Conservation (phyloP, 2,329 filamentous ascomycete genomes). For the Chaetomiaceae sp. region DNA sequence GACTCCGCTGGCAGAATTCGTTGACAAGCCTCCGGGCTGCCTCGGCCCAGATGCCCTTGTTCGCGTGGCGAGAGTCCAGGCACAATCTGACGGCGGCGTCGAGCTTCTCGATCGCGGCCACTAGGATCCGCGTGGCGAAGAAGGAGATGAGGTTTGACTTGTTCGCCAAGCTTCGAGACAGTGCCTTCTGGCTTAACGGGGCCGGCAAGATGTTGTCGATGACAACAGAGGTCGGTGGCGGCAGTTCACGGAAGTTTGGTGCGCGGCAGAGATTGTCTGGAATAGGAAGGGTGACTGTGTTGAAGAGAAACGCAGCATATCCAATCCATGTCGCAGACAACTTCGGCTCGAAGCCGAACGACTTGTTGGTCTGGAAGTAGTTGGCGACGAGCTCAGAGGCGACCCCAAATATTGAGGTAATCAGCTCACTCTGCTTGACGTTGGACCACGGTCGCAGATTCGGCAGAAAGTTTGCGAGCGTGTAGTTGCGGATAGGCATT, state of each 20-base stretch:
- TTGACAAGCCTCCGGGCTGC: conserved; percentile 61
- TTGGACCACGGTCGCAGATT: conserved; percentile 78
- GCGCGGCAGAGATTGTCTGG: conserved; percentile 66
- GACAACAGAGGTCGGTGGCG: conserved; percentile 71
- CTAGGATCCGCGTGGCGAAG: conserved; percentile 74
- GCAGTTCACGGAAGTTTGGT: conserved; percentile 55
- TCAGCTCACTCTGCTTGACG: conserved; percentile 71
- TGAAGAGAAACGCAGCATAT: conserved; percentile 83
- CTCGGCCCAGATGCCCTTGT: conserved; percentile 57
- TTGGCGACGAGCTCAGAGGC: conserved; percentile 83
- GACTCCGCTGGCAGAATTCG: conserved; percentile 72
- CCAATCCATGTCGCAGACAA: conserved; percentile 91
- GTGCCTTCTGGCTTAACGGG: conserved; percentile 71
- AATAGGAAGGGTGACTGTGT: conserved; percentile 66
- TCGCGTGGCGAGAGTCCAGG: conserved; percentile 36
- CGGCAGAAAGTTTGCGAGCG: conserved; percentile 71
- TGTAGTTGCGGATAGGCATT: conserved; percentile 71
- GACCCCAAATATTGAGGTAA: conserved; percentile 70
- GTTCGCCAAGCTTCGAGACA: conserved; percentile 72
- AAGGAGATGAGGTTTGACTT: conserved; percentile 75
- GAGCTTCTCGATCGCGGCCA: conserved; percentile 74
- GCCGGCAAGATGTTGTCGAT: conserved; percentile 83
- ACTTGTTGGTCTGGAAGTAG: conserved; percentile 75
- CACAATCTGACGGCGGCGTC: conserved; percentile 57
- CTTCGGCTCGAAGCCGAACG: conserved; percentile 86